phyloP scores from a whole-genome alignment of 2,329 filamentous ascomycete species.

The Cercospora canescens region DNA sequence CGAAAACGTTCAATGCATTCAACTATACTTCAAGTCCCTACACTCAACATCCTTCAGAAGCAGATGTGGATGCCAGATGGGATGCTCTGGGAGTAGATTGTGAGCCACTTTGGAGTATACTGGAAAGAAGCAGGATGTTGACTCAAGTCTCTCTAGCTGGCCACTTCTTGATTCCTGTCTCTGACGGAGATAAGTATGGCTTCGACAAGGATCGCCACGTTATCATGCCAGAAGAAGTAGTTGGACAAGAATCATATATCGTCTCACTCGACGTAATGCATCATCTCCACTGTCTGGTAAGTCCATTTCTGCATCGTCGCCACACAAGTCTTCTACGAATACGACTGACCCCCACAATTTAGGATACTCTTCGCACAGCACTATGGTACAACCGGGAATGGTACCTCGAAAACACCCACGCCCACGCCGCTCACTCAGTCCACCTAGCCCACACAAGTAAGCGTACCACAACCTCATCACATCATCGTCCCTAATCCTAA shows the following conservation, averaged over 20 bases:
- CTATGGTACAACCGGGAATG: slow-evolving; percentile 10
- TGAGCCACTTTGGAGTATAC: neutral
- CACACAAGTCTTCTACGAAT: neutral
- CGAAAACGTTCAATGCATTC: neutral
- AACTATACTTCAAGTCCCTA: neutral
- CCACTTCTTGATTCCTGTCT: neutral
- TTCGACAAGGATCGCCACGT: neutral
- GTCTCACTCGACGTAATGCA: slow-evolving; percentile 5
- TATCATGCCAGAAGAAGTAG: neutral
- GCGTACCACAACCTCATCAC: neutral
- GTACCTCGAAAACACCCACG: slow-evolving; percentile 3
- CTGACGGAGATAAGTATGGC: neutral
- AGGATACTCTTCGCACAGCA: neutral
- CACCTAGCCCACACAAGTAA: neutral
- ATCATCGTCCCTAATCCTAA: neutral
- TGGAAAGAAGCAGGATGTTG: neutral
- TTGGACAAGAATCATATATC: neutral
- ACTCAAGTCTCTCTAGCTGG: neutral
- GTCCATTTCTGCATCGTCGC: too few relatives aligned
- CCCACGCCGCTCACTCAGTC: neutral
- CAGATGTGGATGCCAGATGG: neutral
- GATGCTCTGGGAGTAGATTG: neutral
- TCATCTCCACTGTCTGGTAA: slow-evolving; percentile 7
- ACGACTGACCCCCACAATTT: neutral
- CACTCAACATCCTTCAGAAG: neutral